A percentile compares a stretch with the other conserved stretches of the same genome.
Evolutionary conservation across 2,329 filamentous ascomycete species (phyloP).

Genomic region (Pseudonectria buxi): DNA sequence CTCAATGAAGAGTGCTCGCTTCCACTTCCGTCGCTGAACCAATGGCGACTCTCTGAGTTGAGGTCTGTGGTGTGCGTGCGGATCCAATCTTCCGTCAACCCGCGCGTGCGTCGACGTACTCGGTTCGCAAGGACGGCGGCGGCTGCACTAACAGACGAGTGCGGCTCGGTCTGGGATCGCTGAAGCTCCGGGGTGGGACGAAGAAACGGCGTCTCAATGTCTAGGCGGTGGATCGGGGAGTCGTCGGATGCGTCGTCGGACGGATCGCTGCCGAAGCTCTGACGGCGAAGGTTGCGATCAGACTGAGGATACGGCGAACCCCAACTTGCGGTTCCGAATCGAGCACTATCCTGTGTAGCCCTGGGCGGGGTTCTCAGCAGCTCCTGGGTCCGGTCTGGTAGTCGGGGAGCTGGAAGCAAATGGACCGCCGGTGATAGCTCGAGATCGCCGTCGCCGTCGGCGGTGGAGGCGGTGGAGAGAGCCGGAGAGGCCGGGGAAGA

Average conservation of each 20-base stretch:
- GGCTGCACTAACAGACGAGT: conserved; percentile 41
- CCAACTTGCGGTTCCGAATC: conserved; percentile 72
- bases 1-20: conserved; percentile 72
- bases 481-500: conserved; percentile 48
- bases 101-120: conserved; percentile 50
- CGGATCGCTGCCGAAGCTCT: conserved; percentile 51
- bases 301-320: conserved; percentile 79
- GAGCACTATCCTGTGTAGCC: conserved; percentile 27
- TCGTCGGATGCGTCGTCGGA: conserved; percentile 51
- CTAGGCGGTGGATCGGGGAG: conserved; percentile 54
- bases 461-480: conserved; percentile 56
- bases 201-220: conserved; percentile 56
- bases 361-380: conserved; percentile 49
- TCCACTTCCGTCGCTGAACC: conserved; percentile 68
- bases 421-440: conserved; percentile 53
- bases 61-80: conserved; percentile 72
- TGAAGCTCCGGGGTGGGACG: conserved; percentile 45
- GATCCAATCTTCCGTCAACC: conserved; percentile 80
- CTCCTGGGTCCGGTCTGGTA: conserved; percentile 49
- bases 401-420: conserved; percentile 50
- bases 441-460: conserved; percentile 48
- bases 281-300: conserved; percentile 43
- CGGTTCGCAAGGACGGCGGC: conserved; percentile 59
- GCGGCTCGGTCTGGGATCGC: conserved; percentile 23
- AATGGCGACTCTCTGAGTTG: conserved; percentile 66